Evolutionary conservation across 2,329 filamentous ascomycete species (phyloP).

Genomic region (Venturiaceae sp.): DNA sequence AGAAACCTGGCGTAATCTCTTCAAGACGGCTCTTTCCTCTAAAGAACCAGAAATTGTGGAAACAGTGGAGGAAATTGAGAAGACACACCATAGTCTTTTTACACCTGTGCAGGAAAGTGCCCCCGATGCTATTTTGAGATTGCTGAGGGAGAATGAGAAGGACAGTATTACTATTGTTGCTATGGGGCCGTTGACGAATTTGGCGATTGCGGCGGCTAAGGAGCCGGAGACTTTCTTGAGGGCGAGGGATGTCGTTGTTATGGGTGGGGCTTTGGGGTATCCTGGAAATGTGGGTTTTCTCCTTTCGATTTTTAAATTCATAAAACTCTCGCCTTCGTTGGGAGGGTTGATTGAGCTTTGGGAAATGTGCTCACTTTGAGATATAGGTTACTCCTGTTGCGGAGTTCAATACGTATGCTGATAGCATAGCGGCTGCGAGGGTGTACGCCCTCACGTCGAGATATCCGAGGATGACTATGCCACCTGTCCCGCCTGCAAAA

Average conservation of each 20-base stretch:
- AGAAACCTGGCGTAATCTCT: slow-evolving; percentile 2
- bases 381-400: slow-evolving; percentile 20
- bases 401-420: slow-evolving; percentile 94
- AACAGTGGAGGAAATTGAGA: slow-evolving; percentile 23
- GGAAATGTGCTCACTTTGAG: background rate
- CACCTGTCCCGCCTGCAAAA: slow-evolving; percentile 38
- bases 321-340: background rate
- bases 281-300: slow-evolving; percentile 56
- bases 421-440: slow-evolving; percentile 42
- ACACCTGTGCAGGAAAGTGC: slow-evolving; percentile 63
- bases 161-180: slow-evolving; percentile 85
- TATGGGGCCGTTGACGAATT: slow-evolving; percentile 85
- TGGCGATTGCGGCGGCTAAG: slow-evolving; percentile 77
- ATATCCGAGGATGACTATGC: slow-evolving; percentile 70
- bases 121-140: slow-evolving; percentile 80
- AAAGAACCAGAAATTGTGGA: slow-evolving; percentile 18
- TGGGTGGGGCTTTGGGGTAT: slow-evolving; percentile 78
- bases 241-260: slow-evolving; percentile 85
- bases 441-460: slow-evolving; percentile 39
- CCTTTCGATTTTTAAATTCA: background rate
- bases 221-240: slow-evolving; percentile 84
- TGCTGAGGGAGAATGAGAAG: slow-evolving; percentile 70
- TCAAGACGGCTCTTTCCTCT: background rate
- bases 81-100: slow-evolving; percentile 45
- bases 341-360: background rate